Conservation (phyloP, 1,284 basidiomycete genomes). For the Cystobasidiaceae sp. region DNA sequence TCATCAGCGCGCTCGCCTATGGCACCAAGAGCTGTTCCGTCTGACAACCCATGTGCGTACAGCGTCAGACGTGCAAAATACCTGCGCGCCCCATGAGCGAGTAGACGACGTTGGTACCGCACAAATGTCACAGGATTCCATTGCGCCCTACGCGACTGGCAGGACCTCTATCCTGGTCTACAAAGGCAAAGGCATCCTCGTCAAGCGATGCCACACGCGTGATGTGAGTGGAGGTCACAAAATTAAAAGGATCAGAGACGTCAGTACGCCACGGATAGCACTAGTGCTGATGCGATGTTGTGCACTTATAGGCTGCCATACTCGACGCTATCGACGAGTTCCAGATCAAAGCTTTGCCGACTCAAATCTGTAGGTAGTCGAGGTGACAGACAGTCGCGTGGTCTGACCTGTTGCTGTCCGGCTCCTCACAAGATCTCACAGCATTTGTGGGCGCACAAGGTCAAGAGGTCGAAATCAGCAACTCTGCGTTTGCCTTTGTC, state of each 20-base stretch:
- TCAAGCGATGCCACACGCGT: neutral
- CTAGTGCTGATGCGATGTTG: too few relatives aligned
- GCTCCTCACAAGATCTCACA: neutral
- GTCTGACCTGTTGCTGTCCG: too few relatives aligned
- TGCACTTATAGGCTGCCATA: neutral
- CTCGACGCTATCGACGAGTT: constrained; percentile 21
- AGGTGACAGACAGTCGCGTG: too few relatives aligned
- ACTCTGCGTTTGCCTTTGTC: constrained; percentile 18
- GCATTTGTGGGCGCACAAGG: constrained; percentile 23
- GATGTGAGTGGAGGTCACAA: neutral
- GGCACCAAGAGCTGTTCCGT: neutral
- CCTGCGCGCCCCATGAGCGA: neutral
- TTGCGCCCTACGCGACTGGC: constrained; percentile 20
- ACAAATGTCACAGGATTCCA: neutral
- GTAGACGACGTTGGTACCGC: neutral
- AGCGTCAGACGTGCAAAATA: neutral
- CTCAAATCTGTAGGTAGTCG: constrained; percentile 5
- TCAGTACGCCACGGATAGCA: too few relatives aligned
- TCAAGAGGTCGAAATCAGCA: constrained; percentile 21
- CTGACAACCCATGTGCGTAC: neutral
- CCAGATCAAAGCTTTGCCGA: neutral
- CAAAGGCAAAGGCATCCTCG: constrained; percentile 19
- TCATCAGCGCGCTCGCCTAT: too few relatives aligned
- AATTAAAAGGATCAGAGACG: neutral
- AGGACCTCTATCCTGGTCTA: constrained; percentile 25